phyloP scores from a whole-genome alignment of 331 rosid species.

The Acacia pycnantha region DNA sequence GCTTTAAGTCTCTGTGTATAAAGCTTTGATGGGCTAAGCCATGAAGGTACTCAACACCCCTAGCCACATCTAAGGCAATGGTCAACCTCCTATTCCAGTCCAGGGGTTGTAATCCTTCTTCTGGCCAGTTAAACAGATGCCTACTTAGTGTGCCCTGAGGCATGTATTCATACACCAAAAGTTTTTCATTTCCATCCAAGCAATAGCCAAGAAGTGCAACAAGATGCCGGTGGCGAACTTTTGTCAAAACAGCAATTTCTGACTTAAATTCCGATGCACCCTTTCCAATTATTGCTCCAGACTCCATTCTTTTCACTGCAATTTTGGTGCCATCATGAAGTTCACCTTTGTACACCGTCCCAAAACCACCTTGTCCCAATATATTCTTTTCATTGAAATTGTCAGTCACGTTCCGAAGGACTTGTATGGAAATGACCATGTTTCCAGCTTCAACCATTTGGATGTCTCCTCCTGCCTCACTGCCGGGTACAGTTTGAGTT shows the following conservation, averaged over 20 bases:
- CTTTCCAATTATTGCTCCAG: conserved; percentile 59
- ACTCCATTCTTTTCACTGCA: conserved; percentile 74
- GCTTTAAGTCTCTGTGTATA: conserved; percentile 69
- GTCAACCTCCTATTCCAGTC: conserved; percentile 62
- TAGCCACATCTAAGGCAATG: conserved; percentile 72
- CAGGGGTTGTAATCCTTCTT: conserved; percentile 55
- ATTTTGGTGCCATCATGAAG: conserved; percentile 68
- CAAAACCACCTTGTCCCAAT: conserved; percentile 72
- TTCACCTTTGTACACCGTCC: conserved; percentile 69
- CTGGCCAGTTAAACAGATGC: conserved; percentile 64
- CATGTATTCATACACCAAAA: conserved; percentile 69
- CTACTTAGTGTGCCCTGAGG: conserved; percentile 69
- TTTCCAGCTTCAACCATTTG: conserved; percentile 76
- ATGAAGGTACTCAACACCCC: conserved; percentile 77
- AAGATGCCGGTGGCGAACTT: conserved; percentile 73
- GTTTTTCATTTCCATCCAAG: conserved; percentile 72
- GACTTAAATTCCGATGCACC: conserved; percentile 58
- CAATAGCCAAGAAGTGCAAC: conserved; percentile 79
- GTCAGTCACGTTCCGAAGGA: conserved; percentile 54
- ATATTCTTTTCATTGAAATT: conserved; percentile 59
- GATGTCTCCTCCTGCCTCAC: conserved; percentile 57
- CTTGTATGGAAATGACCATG: conserved; percentile 73
- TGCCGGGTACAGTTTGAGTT: conserved; percentile 36
- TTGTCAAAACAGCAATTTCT: conserved; percentile 68
- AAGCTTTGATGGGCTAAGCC: conserved; percentile 74